phyloP scores from a whole-genome alignment of 495 filamentous ascomycete species.

The Penicillium salamii region DNA sequence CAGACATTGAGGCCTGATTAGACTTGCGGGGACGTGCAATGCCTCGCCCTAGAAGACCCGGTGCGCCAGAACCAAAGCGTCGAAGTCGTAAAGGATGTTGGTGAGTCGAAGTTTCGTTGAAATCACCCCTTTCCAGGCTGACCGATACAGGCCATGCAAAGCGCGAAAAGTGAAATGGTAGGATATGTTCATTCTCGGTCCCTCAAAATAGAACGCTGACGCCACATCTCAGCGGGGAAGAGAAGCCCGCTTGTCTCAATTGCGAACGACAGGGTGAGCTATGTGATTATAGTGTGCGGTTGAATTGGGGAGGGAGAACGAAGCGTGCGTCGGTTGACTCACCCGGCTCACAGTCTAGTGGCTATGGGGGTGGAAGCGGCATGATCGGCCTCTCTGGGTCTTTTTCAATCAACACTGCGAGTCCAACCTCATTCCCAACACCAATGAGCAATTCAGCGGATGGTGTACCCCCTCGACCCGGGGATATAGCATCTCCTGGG shows the following conservation, averaged over 20 bases:
- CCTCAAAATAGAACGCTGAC: neutral
- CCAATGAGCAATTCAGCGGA: slow-evolving; percentile 15
- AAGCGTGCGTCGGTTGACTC: slow-evolving; percentile 42
- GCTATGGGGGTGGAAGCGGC: slow-evolving; percentile 18
- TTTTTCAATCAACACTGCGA: slow-evolving; percentile 6
- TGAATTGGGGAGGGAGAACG: slow-evolving; percentile 78
- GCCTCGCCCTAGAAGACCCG: slow-evolving; percentile 66
- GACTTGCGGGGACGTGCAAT: slow-evolving; percentile 37
- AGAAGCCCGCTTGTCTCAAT: slow-evolving; percentile 73
- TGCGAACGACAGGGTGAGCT: slow-evolving; percentile 72
- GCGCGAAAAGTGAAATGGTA: slow-evolving; percentile 82
- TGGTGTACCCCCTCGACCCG: slow-evolving; percentile 12
- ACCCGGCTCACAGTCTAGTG: slow-evolving; percentile 33
- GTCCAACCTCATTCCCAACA: slow-evolving; percentile 7
- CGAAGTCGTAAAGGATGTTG: slow-evolving; percentile 84
- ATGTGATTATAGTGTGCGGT: slow-evolving; percentile 82
- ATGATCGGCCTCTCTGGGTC: slow-evolving; percentile 21
- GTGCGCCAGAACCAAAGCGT: slow-evolving; percentile 64
- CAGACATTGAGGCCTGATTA: neutral
- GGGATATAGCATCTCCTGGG: slow-evolving; percentile 12
- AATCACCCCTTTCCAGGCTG: neutral
- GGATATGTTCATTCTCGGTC: neutral
- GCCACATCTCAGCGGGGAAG: slow-evolving; percentile 55
- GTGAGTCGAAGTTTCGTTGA: slow-evolving; percentile 51
- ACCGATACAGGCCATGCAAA: slow-evolving; percentile 69